Evolutionary conservation across 345 rosid species (phyloP), one percentile per base, ranked within the genome.

Genomic region (Acer yangbiense): DNA sequence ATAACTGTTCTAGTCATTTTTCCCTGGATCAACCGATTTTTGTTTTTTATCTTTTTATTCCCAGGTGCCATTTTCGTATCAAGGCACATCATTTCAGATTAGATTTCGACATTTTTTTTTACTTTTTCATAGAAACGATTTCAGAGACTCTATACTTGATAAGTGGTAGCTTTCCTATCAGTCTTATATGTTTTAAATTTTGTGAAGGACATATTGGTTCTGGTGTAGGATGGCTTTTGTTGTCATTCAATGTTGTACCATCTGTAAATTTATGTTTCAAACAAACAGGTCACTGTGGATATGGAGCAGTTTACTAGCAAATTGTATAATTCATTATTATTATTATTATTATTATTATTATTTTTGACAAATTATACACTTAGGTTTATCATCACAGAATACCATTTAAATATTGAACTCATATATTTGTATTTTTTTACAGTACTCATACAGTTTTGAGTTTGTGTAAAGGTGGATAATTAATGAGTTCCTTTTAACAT

Each of bases 41-140:
- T 35, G 12, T n/a, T 41, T 58, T 57, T 35, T 39, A n/a, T n/a
- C 9, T 20, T 35, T 20, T n/a, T 41, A 35, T 57, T 13, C 29
- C 7, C 65, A 71, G 75, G 75, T 71, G 64, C 46, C 64, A 55
- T 29, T 71, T 71, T 55, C 10, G n/a, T 57, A 57, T n/a, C 9
- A 7, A 4, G 75, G 50, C 65, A 55, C 61, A 9, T 1, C 3
- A n/a, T 57, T 25, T 57, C 65, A 35, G 64, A 20, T 35, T 35
- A 32, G 58, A 71, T 55, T 57, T 44, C n/a, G 20, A 2, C 32
- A 21, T 21, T 61, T n/a, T 61, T 1, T 20, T 39, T n/a, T 39
- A 16, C 35, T 9, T 7, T 50, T 54, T 54, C 58, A 16, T 54
- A 16, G n/a, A 16, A 54, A 54, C 7, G n/a, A 54, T 54, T 54